Conservation (phyloP, 805 yeast genomes). For the Myxozyma nipponensis region DNA sequence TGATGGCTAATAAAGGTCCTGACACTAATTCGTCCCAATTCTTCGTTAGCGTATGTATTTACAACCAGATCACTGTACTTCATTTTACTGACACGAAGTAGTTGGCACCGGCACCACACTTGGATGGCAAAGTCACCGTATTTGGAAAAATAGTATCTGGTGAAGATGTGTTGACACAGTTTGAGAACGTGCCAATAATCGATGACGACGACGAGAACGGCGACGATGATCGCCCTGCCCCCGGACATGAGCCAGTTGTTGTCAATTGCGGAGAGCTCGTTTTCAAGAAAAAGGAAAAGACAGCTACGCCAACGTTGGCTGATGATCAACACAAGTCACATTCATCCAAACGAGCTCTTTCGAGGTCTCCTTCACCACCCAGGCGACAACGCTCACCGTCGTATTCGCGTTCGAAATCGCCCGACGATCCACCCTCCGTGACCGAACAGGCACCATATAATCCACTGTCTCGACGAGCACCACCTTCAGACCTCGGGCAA, state of each 20-base stretch:
- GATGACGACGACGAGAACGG: constrained; percentile 17
- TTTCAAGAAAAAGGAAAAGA: constrained; percentile 18
- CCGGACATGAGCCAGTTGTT: constrained; percentile 20
- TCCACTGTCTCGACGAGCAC: too few relatives aligned
- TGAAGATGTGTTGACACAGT: constrained; percentile 5
- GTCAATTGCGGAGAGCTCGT: constrained; percentile 24
- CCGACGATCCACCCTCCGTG: too few relatives aligned
- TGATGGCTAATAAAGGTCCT: constrained; percentile 71
- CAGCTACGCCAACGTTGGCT: not conserved
- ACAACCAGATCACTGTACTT: not conserved
- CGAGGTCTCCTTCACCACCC: not conserved
- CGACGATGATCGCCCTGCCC: constrained; percentile 21
- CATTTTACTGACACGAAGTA: constrained; percentile 1
- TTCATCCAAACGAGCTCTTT: too few relatives aligned
- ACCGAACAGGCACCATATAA: too few relatives aligned
- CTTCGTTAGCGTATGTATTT: constrained; percentile 58
- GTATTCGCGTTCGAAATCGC: too few relatives aligned
- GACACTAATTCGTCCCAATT: constrained; percentile 82
- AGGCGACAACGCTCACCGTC: too few relatives aligned
- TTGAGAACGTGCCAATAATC: constrained; percentile 15
- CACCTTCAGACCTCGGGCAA: too few relatives aligned
- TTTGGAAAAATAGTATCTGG: constrained; percentile 52
- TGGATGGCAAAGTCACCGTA: constrained; percentile 92
- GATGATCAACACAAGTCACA: too few relatives aligned
- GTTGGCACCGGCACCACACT: constrained; percentile 45